Evolutionary conservation across 225 moss, liverwort and hornwort genomes (phyloP).

Genomic region (Sphagnum contortum): DNA sequence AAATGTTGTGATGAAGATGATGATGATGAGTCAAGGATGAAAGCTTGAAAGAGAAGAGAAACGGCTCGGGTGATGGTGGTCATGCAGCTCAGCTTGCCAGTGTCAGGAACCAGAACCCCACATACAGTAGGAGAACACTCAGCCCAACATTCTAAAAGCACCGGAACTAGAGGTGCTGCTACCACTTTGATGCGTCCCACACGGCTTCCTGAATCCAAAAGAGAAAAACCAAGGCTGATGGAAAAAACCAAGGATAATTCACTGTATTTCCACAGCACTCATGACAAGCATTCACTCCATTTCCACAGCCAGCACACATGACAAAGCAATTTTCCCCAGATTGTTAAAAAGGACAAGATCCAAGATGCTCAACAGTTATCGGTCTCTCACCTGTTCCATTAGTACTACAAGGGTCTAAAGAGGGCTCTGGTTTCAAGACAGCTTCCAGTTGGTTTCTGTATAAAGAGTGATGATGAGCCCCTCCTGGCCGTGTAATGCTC

Average conservation of each 20-base stretch:
- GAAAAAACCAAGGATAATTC: too few relatives aligned
- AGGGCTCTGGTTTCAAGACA: constrained; percentile 19
- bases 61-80: constrained; percentile 66
- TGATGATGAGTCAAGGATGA: constrained; percentile 39
- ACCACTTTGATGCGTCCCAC: constrained; percentile 25
- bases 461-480: constrained; percentile 12
- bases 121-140: constrained; percentile 81
- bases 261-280: too few relatives aligned
- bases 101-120: constrained; percentile 71
- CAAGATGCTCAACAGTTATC: too few relatives aligned
- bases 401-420: constrained; percentile 9
- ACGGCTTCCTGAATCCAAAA: constrained; percentile 30
- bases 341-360: too few relatives aligned
- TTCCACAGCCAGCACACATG: too few relatives aligned
- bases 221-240: neutral
- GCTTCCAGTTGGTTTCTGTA: constrained; percentile 28
- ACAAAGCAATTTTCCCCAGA: too few relatives aligned
- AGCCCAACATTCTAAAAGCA: constrained; percentile 93
- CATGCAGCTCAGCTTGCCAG: constrained; percentile 69
- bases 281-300: too few relatives aligned
- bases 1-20: constrained; percentile 1
- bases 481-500: constrained; percentile 32
- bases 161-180: constrained; percentile 60
- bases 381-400: constrained; percentile 18
- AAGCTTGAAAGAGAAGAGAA: constrained; percentile 58